Conservation (phyloP, 1,139 yeast genomes). For the Taphrina deformans region DNA sequence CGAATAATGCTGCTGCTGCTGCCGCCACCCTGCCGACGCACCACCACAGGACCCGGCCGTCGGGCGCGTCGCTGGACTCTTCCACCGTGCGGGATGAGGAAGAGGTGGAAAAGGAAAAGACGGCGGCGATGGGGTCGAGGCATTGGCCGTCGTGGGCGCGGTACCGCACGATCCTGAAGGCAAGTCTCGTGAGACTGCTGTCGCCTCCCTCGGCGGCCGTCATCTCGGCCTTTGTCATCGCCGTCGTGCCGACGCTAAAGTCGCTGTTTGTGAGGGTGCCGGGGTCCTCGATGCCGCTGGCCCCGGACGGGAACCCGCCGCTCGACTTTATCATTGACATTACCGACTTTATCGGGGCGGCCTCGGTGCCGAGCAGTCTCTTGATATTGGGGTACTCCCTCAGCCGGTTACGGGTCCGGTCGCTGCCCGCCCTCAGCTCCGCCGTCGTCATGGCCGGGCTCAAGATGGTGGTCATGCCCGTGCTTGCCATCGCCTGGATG, state of each 20-base stretch:
- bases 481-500: conserved; percentile 62
- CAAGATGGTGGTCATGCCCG: conserved; percentile 58
- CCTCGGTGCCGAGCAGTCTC: conserved; percentile 85
- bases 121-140: not conserved
- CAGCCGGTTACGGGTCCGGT: conserved; percentile 62
- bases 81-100: not conserved
- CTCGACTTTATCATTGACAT: conserved; percentile 80
- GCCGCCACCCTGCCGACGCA: not conserved
- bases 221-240: conserved; percentile 59
- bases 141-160: not conserved
- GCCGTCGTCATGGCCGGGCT: conserved; percentile 52
- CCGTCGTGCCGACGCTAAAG: conserved; percentile 85
- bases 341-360: conserved; percentile 74
- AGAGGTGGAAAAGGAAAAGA: no score
- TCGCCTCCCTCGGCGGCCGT: conserved; percentile 72
- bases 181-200: conserved; percentile 56
- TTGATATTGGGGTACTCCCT: conserved; percentile 81
- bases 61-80: not conserved
- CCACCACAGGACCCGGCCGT: not conserved
- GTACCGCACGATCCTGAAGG: conserved; percentile 27
- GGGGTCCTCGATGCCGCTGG: conserved; percentile 53
- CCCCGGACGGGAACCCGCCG: conserved; percentile 84
- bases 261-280: conserved; percentile 64
- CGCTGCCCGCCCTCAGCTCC: conserved; percentile 67
- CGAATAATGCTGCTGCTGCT: not conserved